These are phyloP conservation scores for Fusarium succisae DNA, from an alignment of 2,329 filamentous ascomycete species.

Conservation along the genomic window DNA sequence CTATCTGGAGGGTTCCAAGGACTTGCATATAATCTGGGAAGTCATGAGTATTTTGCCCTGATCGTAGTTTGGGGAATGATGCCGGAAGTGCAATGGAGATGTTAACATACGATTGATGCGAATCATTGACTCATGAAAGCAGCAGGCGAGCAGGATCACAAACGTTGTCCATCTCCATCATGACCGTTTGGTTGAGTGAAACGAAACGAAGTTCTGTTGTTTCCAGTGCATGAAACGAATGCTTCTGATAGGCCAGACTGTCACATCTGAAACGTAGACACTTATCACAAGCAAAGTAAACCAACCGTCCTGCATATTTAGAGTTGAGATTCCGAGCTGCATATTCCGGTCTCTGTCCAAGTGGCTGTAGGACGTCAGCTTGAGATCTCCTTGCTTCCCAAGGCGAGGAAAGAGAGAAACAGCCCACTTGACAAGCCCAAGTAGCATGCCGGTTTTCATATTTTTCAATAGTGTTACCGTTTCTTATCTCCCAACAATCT, in stretches of 20 bases:
- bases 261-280: slow-evolving; percentile 20
- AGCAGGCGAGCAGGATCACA: neutral
- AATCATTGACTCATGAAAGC: neutral
- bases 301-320: slow-evolving; percentile 25
- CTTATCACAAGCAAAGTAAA: slow-evolving; percentile 14
- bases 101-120: neutral
- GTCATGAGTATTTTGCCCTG: neutral
- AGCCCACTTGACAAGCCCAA: neutral
- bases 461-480: slow-evolving; percentile 8
- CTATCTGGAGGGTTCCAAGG: slow-evolving; percentile 8
- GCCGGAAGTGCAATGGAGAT: neutral
- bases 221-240: neutral
- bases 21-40: neutral
- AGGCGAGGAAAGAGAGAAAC: slow-evolving; percentile 28
- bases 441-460: slow-evolving; percentile 27
- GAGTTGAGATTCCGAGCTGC: slow-evolving; percentile 5
- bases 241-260: neutral
- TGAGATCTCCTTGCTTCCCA: slow-evolving; percentile 2
- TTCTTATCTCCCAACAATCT: neutral
- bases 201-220: neutral
- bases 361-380: slow-evolving; percentile 6
- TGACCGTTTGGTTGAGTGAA: neutral
- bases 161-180: neutral
- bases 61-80: neutral
- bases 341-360: slow-evolving; percentile 12